A percentile compares a stretch with the other conserved stretches of the same genome.
Conservation (phyloP, 2,329 filamentous ascomycete genomes). For the Trichophyton rubrum region DNA sequence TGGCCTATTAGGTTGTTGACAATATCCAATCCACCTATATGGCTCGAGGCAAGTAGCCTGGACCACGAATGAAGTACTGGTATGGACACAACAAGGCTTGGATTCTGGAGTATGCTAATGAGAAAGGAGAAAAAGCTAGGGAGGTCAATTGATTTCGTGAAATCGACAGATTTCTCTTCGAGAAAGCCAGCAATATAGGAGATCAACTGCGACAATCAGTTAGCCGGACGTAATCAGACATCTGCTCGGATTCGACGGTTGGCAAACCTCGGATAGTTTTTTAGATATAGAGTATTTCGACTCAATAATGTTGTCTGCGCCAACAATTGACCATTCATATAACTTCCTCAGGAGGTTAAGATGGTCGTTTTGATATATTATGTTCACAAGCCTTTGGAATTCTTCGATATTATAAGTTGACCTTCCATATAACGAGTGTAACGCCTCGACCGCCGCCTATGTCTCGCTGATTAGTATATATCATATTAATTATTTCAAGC, state of each 20-base stretch:
- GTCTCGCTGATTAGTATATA: background rate
- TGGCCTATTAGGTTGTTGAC: conserved; percentile 55
- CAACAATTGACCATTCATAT: conserved; percentile 67
- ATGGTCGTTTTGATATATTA: conserved; percentile 62
- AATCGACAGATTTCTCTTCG: conserved; percentile 57
- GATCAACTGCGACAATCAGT: conserved; percentile 48
- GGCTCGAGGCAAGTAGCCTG: conserved; percentile 59
- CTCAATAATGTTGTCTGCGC: conserved; percentile 73
- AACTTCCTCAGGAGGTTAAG: conserved; percentile 60
- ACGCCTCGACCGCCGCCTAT: conserved; percentile 67
- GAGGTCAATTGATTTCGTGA: conserved; percentile 55
- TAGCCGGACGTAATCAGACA: background rate
- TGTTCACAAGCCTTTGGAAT: conserved; percentile 62
- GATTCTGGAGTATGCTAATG: conserved; percentile 64
- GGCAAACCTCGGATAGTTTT: conserved; percentile 74
- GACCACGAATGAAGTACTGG: conserved; percentile 86
- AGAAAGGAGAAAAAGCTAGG: conserved; percentile 68
- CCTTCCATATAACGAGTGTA: conserved; percentile 71
- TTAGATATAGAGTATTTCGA: conserved; percentile 86
- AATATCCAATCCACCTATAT: conserved; percentile 48
- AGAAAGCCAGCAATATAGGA: conserved; percentile 76
- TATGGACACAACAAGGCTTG: conserved; percentile 85
- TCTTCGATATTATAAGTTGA: conserved; percentile 64
- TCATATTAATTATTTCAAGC: conserved; percentile 5
- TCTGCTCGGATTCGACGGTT: conserved; percentile 1